Base-by-base conservation (phyloP, 768 basidiomycete genomes). In the Lepiota subincarnata region DNA sequence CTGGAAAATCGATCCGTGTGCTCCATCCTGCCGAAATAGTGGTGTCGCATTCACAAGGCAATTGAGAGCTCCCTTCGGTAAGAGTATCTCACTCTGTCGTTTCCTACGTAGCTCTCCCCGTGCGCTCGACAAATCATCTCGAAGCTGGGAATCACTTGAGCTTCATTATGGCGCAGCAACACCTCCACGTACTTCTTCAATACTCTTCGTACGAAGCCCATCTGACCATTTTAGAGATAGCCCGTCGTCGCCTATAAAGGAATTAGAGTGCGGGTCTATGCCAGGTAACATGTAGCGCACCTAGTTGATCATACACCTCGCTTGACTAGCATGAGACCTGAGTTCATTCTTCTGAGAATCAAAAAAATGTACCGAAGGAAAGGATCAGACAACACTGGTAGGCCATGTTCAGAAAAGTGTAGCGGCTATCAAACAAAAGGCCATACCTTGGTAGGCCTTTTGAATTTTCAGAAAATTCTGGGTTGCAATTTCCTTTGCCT, bases 401-500 rank as follows among this genome's bases (percentile, higher is more conserved):
- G 8, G 6, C n/a, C 2, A 44, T 7, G 8, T 16, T 13, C 24
- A 45, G 20, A 34, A 41, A 19, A 24, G 31, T 1, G 22, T 40
- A 22, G 36, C 8, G 13, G 20, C 12, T 19, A 31, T 34, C 35
- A 19, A 34, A n/a, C 7, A 13, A 40, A 34, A 3, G 18, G 36
- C 55, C 73, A 48, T 60, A 85, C 87, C 80, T 78, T 92, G 83
- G 64, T 92, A 92, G 11, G 92, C 90, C 58, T 85, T 86, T 58
- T 92, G 89, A 18, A 94, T 78, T 64, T 86, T 82, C 14, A 86
- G 74, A 57, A 93, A 92, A 46, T 78, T 79, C 28, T 76, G 73
- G 20, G 82, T 78, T 0, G 92, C 89, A 1, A 80, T 75, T 45
- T 70, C 75, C 62, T 80, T 83, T 55, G 75, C 68, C 14, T 66